Base-by-base conservation (phyloP, 2,329 filamentous ascomycete species). In the Chaetomiaceae sp. region DNA sequence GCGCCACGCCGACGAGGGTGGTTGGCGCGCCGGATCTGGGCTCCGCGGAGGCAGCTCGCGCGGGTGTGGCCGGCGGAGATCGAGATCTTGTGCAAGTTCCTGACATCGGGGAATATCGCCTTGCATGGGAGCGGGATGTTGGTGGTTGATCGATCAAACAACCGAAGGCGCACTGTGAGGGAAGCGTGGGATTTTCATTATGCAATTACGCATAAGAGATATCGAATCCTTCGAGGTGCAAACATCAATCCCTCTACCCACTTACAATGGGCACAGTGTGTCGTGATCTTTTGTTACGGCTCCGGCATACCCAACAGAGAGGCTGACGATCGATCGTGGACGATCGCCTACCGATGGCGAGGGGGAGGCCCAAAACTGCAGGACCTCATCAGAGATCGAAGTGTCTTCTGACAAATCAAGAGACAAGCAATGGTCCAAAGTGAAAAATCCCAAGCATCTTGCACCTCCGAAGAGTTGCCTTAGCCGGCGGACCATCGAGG, bases 21-120 rank as follows among this genome's bases (percentile, higher is more conserved):
- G n/a, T 19, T 40, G 47, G 25, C 14, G 19, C 34, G 44, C 36
- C 29, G 51, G 44, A 47, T 53, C 44, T 53, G 34, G n/a, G 4
- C n/a, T 3, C 38, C 31, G 22, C 8, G 4, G 42, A 20, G 25
- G 25, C 20, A 52, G 40, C 37, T 47, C 43, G 20, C 12, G 44
- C 34, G 43, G 27, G 31, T 27, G 39, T 47, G 51, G 44, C 22
- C 27, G 44, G 50, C 44, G 51, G 31, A 40, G 44, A 47, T 47
- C 44, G 44, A 47, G 51, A 53, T 47, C 44, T 47, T 34, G 36
- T 29, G 37, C 39, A 33, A 19, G 27, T 31, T 11, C 27, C 14
- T 31, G 3, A 29, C 14, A 45, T 15, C 11, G 34, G 27, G 27
- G 14, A 31, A 31, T 31, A n/a, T n/a, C n/a, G n/a, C n/a, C 22